Base-by-base conservation (phyloP, 768 basidiomycete genomes). In the Pleurotus pulmonarius region DNA sequence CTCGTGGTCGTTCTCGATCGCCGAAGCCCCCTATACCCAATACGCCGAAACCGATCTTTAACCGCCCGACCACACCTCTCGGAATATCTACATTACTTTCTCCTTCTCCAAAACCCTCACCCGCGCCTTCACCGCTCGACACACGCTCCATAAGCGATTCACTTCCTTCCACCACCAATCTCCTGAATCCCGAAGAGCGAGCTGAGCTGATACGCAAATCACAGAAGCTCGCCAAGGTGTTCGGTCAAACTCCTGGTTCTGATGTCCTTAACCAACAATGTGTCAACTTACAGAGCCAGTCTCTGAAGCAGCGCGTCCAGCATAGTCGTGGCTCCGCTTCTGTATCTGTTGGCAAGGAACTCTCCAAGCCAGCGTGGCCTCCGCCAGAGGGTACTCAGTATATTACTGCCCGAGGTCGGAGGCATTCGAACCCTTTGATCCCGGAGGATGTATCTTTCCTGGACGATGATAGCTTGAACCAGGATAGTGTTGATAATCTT, bases 201-300 rank as follows among this genome's bases (percentile, higher is more conserved):
- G 81, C 86, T 0, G 88, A 88, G 49, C 83, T 87, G 56, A 74
- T 93, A 29, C 77, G 83, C 54, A 87, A 86, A 62, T 82, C 85
- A 49, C 84, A 87, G 63, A 94, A 94, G 69, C 80, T 93, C 47
- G 77, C 87, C n/a, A 85, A 86, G 59, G 72, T 93, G n/a, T 86
- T 93, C 55, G 91, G 91, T 41, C 78, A 83, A 68, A 82, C 77
- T 3, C 88, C 87, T 3, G 77, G 73, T 4, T 71, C 75, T 3
- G 79, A 80, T 8, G 70, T 68, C 5, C 61, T 77, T 51, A 76
- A 64, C 63, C 70, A 66, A 48, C 47, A 49, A 40, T 60, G 60
- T 29, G 45, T 56, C 34, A 45, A 61, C 38, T 12, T 39, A 7
- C 45, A 51, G 34, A 49, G 22, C 53, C 58, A 56, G 56, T 34